These are phyloP conservation scores for Aspergillus versicolor DNA, from an alignment of 2,329 filamentous ascomycete species.

Conservation along the genomic window DNA sequence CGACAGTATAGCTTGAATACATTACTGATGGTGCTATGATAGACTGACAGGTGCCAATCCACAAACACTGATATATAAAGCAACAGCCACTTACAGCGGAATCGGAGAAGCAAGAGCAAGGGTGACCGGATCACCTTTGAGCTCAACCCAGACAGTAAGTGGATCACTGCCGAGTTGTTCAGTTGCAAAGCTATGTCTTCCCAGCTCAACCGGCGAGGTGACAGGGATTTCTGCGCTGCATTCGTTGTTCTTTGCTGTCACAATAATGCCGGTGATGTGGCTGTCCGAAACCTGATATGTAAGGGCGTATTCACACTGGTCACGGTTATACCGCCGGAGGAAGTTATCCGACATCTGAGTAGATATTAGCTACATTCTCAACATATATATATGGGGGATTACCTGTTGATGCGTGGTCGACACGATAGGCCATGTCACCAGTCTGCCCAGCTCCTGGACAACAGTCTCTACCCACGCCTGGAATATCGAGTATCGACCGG, in stretches of 20 bases:
- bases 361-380: background rate
- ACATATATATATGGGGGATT: constrained; percentile 7
- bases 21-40: too few relatives aligned
- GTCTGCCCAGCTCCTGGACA: constrained; percentile 53
- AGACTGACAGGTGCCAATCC: too few relatives aligned
- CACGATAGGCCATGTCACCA: constrained; percentile 55
- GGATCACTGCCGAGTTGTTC: constrained; percentile 58
- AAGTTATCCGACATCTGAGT: constrained; percentile 49
- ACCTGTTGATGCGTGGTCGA: constrained; percentile 59
- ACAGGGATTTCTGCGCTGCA: constrained; percentile 55
- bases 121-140: constrained; percentile 47
- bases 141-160: constrained; percentile 51
- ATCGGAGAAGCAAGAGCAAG: constrained; percentile 44
- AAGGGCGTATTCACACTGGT: constrained; percentile 53
- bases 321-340: constrained; percentile 53
- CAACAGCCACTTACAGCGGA: constrained; percentile 13
- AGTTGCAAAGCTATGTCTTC: constrained; percentile 44
- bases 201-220: constrained; percentile 50
- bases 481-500: constrained; percentile 52
- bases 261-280: constrained; percentile 51
- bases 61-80: too few relatives aligned
- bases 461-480: constrained; percentile 59
- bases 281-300: constrained; percentile 46
- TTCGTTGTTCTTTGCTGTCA: constrained; percentile 50
- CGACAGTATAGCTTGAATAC: too few relatives aligned